Conservation (phyloP, 1,284 basidiomycete genomes). For the Lentinula novae-zelandiae region DNA sequence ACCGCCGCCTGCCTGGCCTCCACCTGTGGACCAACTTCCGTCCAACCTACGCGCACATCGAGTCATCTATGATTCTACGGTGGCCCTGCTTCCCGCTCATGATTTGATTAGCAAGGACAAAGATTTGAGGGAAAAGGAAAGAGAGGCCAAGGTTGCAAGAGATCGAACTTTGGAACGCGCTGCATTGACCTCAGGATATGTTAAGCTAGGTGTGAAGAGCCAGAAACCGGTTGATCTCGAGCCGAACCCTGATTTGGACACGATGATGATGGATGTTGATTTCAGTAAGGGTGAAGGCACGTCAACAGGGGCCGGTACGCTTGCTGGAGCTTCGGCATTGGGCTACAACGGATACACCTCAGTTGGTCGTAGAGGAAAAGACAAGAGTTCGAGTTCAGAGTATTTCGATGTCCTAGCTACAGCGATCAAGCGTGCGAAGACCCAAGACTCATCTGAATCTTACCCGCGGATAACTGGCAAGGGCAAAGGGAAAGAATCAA, state of each 20-base stretch:
- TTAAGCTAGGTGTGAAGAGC: slow-evolving; percentile 3
- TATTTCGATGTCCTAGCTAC: slow-evolving; percentile 13
- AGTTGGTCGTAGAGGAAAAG: not conserved
- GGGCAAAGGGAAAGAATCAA: slow-evolving; percentile 59
- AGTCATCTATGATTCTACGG: slow-evolving; percentile 58
- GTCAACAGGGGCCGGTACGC: slow-evolving; percentile 6
- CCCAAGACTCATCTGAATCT: not conserved
- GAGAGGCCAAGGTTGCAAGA: not conserved
- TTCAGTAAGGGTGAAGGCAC: slow-evolving; percentile 5
- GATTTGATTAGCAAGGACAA: not conserved
- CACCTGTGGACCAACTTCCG: slow-evolving; percentile 38
- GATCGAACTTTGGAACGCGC: not conserved
- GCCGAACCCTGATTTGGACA: not conserved
- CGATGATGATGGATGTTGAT: not conserved
- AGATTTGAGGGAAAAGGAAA: not conserved
- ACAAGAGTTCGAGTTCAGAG: not conserved
- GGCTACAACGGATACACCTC: not conserved
- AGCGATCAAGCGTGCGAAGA: slow-evolving; percentile 3
- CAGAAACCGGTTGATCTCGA: not conserved
- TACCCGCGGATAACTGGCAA: slow-evolving; percentile 29
- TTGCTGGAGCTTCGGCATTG: not conserved
- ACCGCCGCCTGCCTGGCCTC: slow-evolving; percentile 39
- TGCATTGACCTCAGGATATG: not conserved
- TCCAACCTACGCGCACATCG: slow-evolving; percentile 44
- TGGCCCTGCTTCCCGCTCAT: slow-evolving; percentile 14